phyloP scores from a whole-genome alignment of 2,329 filamentous ascomycete genomes.

The Colletotrichum paranaense region DNA sequence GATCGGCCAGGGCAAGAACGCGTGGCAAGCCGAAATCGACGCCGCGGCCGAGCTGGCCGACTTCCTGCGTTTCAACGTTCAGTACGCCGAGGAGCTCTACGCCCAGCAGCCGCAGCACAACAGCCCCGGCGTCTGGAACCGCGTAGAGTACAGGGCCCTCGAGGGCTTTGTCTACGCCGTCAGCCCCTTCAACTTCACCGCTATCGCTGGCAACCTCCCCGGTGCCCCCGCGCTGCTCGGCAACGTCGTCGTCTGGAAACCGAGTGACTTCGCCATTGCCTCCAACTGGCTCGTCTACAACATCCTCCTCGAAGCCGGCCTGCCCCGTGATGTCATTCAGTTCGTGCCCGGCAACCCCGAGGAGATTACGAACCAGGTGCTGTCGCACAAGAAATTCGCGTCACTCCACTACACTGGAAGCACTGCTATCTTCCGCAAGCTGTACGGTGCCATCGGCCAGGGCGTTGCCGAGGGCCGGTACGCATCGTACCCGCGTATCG shows the following conservation, averaged over 20 bases:
- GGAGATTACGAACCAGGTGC: conserved; percentile 81
- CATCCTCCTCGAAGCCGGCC: conserved; percentile 89
- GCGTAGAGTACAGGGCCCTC: conserved; percentile 87
- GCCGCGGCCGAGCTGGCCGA: conserved; percentile 91
- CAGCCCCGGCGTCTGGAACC: conserved; percentile 88
- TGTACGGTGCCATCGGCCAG: conserved; percentile 87
- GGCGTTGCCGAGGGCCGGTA: conserved; percentile 87
- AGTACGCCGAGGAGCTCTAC: conserved; percentile 93
- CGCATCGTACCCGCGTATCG: conserved; percentile 85
- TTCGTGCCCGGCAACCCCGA: conserved; percentile 91
- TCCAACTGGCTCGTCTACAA: conserved; percentile 92
- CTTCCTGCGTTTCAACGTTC: conserved; percentile 94
- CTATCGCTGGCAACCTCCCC: conserved; percentile 89
- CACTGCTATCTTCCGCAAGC: conserved; percentile 87
- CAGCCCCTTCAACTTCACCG: conserved; percentile 97
- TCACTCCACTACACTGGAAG: conserved; percentile 96
- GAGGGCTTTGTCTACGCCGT: conserved; percentile 97
- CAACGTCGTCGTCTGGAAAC: conserved; percentile 97
- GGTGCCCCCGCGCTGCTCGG: conserved; percentile 88
- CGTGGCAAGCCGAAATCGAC: conserved; percentile 99
- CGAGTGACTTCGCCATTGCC: conserved; percentile 88
- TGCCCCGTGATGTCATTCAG: conserved; percentile 91
- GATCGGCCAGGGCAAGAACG: conserved; percentile 97
- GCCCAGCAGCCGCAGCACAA: conserved; percentile 88
- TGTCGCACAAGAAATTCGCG: conserved; percentile 84